A percentile compares a stretch with the other conserved stretches of the same genome.
phyloP scores from a whole-genome alignment of 202 grass and related monocot genomes.

The Miscanthus sacchariflorus region DNA sequence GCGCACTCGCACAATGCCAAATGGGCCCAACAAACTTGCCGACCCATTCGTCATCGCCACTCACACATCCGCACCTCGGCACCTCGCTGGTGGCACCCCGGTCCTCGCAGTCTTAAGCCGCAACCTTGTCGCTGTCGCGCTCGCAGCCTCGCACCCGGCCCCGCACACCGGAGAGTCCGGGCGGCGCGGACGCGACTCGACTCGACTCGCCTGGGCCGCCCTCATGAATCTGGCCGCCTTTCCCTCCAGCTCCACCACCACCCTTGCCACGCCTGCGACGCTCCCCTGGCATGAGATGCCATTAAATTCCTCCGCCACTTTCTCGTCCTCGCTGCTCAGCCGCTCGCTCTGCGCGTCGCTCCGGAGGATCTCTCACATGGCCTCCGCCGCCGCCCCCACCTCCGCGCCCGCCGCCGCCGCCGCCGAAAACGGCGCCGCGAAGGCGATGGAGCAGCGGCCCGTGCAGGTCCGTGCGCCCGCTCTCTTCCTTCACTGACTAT shows the following conservation, averaged over 20 bases:
- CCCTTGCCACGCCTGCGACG: neutral
- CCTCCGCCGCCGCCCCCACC: conserved; percentile 28
- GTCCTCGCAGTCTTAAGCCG: neutral
- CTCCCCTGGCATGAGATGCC: conserved; percentile 55
- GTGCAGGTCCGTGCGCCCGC: conserved; percentile 48
- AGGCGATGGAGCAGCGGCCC: conserved; percentile 42
- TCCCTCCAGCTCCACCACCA: conserved; percentile 12
- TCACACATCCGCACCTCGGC: neutral
- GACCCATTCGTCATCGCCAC: neutral
- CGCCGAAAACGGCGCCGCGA: conserved; percentile 38
- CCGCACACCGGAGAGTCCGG: conserved; percentile 6
- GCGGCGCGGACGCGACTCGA: conserved; percentile 23
- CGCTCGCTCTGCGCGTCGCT: conserved; percentile 49
- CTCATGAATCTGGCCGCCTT: conserved; percentile 61
- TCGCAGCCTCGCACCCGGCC: neutral
- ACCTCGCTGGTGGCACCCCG: neutral
- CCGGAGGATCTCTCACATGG: conserved; percentile 38
- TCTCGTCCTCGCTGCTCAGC: conserved; percentile 30
- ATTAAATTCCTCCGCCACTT: conserved; percentile 46
- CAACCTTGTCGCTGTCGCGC: neutral
- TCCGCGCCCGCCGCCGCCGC: conserved; percentile 33
- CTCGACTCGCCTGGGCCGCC: too few species aligned
- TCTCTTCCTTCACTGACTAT: neutral
- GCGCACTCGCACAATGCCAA: neutral
- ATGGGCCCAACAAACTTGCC: neutral